These are phyloP conservation scores for Talaromyces sp. DNA, from an alignment of 2,329 filamentous ascomycete species.

Conservation along the genomic window DNA sequence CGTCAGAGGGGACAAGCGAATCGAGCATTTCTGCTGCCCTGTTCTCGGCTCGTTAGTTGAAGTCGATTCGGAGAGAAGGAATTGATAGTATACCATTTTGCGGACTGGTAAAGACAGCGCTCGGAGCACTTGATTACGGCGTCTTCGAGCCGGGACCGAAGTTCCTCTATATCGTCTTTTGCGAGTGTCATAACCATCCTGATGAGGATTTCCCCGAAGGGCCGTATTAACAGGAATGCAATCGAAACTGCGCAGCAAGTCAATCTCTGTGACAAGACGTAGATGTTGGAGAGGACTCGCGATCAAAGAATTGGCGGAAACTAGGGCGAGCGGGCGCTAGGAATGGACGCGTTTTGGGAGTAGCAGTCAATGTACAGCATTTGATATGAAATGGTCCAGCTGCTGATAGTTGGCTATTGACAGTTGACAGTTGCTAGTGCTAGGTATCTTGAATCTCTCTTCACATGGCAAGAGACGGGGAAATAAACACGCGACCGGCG, in stretches of 20 bases:
- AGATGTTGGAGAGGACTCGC: neutral
- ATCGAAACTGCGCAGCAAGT: neutral
- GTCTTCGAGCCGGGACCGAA: conserved; percentile 72
- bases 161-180: conserved; percentile 45
- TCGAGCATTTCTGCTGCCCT: conserved; percentile 94
- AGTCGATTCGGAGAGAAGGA: neutral
- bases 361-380: neutral
- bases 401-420: no score
- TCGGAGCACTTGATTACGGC: conserved; percentile 89
- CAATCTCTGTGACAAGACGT: neutral
- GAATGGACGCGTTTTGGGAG: neutral
- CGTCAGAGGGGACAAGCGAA: conserved; percentile 58
- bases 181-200: conserved; percentile 31
- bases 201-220: neutral
- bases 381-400: neutral
- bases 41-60: conserved; percentile 3
- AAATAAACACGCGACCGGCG: neutral
- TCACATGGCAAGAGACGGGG: neutral
- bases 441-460: neutral
- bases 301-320: neutral
- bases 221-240: neutral
- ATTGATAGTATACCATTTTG: conserved; percentile 69
- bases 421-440: neutral
- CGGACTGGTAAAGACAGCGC: conserved; percentile 88
- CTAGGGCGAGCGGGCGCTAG: neutral